These are phyloP conservation scores for Paxillus rubicundulus DNA, from an alignment of 768 basidiomycete species.

Conservation along the genomic window DNA sequence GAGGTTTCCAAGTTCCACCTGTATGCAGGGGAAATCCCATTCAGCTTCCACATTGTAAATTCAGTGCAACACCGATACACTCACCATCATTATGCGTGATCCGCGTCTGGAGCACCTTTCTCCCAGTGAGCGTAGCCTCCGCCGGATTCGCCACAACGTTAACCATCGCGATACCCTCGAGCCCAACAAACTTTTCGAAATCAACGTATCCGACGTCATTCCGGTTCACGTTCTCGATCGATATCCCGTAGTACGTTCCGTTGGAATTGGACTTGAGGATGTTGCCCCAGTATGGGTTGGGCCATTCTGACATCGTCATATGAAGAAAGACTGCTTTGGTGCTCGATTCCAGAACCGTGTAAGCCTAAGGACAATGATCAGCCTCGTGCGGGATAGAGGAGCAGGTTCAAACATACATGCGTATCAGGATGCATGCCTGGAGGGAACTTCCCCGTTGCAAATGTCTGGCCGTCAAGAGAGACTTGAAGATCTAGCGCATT, in stretches of 20 bases:
- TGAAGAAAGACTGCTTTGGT: constrained; percentile 94
- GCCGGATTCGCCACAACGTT: constrained; percentile 85
- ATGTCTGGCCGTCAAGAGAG: constrained; percentile 84
- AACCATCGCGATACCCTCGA: constrained; percentile 93
- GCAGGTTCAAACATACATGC: constrained; percentile 55
- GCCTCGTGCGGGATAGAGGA: neutral
- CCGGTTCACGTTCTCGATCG: constrained; percentile 87
- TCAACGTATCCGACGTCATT: constrained; percentile 86
- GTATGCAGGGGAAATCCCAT: neutral
- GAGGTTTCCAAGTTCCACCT: constrained; percentile 86
- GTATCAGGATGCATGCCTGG: constrained; percentile 87
- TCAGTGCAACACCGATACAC: constrained; percentile 17
- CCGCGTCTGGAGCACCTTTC: constrained; percentile 75
- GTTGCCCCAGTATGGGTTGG: constrained; percentile 80
- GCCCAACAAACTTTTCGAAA: constrained; percentile 95
- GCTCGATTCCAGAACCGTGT: constrained; percentile 91
- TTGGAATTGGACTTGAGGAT: constrained; percentile 97
- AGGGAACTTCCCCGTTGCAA: constrained; percentile 87
- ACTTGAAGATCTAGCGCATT: constrained; percentile 81
- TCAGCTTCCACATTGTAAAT: neutral
- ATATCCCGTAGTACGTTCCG: constrained; percentile 92
- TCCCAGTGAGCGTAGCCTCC: constrained; percentile 66
- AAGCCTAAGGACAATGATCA: constrained; percentile 52
- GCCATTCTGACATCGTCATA: constrained; percentile 83
- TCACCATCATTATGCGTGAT: constrained; percentile 97